A percentile compares a stretch with the other conserved stretches of the same genome.
phyloP scores from a whole-genome alignment of 2,329 filamentous ascomycete species.

The Aspergillus pseudonomiae region DNA sequence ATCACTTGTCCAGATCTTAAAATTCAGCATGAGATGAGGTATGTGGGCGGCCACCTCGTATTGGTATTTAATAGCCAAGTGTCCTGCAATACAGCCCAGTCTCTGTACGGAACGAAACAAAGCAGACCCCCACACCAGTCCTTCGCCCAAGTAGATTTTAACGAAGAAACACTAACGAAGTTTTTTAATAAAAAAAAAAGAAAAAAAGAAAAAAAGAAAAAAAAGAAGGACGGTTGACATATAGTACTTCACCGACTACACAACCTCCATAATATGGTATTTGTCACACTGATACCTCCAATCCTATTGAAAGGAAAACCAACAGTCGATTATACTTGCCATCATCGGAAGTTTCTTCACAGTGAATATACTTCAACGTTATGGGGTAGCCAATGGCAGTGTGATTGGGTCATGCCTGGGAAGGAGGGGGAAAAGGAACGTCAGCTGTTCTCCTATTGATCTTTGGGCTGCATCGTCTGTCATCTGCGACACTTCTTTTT shows the following conservation, averaged over 20 bases:
- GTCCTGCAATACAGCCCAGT: constrained; percentile 9
- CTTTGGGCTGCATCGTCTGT: constrained; percentile 4
- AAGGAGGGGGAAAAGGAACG: constrained; percentile 8
- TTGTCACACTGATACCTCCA: constrained; percentile 19
- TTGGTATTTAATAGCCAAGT: background rate
- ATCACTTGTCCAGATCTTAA: background rate
- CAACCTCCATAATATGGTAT: constrained; percentile 6
- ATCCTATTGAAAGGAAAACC: constrained; percentile 9
- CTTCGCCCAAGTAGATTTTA: background rate
- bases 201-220: background rate
- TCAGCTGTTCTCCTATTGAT: constrained; percentile 11
- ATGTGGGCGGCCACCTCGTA: background rate
- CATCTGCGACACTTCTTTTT: constrained; percentile 2
- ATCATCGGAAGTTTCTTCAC: background rate
- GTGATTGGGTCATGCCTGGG: constrained; percentile 11
- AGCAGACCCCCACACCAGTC: constrained; percentile 1
- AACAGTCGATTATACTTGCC: background rate
- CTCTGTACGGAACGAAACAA: background rate
- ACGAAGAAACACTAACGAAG: background rate
- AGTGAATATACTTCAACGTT: constrained; percentile 9
- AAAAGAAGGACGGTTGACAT: background rate
- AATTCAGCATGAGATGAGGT: background rate
- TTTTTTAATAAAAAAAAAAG: background rate
- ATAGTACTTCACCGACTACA: background rate
- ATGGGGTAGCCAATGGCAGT: constrained; percentile 4